Percentiles rank a stretch among this genome's conserved stretches.
phyloP scores from a whole-genome alignment of 2,329 filamentous ascomycete species.

The Pyrenochaeta sp. region DNA sequence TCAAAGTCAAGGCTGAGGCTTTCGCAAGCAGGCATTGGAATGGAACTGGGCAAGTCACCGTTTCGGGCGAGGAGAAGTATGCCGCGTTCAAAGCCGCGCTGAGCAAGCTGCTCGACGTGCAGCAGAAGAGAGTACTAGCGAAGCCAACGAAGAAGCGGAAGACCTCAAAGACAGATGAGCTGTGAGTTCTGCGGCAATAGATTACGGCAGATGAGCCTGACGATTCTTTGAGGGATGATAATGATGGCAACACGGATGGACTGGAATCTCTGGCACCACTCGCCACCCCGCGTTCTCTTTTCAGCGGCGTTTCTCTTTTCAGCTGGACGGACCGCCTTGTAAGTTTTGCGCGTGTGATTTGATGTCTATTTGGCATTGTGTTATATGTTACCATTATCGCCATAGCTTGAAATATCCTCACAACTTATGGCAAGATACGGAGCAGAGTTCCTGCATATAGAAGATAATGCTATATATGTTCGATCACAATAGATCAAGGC shows the following conservation, averaged over 20 bases:
- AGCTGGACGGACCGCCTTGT: too few species aligned
- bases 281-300: neutral
- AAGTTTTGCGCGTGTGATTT: too few species aligned
- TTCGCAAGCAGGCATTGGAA: neutral
- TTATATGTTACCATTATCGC: too few species aligned
- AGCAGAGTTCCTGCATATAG: too few species aligned
- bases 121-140: constrained; percentile 28
- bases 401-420: too few species aligned
- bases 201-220: neutral
- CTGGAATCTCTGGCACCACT: neutral
- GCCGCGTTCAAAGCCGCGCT: constrained; percentile 26
- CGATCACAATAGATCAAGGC: too few species aligned
- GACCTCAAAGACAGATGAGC: neutral
- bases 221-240: neutral
- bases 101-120: constrained; percentile 25
- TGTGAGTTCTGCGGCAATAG: constrained; percentile 1
- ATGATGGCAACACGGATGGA: neutral
- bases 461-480: too few species aligned
- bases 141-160: constrained; percentile 10
- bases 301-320: too few species aligned
- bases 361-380: too few species aligned
- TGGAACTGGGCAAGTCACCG: neutral
- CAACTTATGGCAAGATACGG: too few species aligned
- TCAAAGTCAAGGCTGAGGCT: constrained; percentile 16
- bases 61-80: constrained; percentile 3